Evolutionary conservation across 345 rosid species (phyloP).

Genomic region (Limnanthes douglasii): DNA sequence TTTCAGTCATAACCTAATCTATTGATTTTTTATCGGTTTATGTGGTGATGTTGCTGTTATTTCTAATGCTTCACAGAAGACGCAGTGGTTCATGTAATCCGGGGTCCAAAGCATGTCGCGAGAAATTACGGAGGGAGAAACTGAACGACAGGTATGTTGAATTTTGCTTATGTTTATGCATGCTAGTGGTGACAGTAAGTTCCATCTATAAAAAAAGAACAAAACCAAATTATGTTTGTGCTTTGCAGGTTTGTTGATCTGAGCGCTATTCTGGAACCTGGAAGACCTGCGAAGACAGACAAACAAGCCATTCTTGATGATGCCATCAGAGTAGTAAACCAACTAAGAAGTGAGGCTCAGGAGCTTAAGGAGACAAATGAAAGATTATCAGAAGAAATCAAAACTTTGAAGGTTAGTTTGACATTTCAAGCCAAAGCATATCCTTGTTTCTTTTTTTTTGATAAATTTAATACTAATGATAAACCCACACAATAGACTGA

Average conservation of each 20-base stretch:
- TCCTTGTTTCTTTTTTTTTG: background rate
- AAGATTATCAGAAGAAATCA: constrained; percentile 65
- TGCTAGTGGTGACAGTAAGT: background rate
- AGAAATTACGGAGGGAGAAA: constrained; percentile 75
- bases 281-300: constrained; percentile 65
- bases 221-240: background rate
- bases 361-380: constrained; percentile 71
- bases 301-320: constrained; percentile 79
- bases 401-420: constrained; percentile 59
- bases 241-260: constrained; percentile 61
- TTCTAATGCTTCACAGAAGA: constrained; percentile 11
- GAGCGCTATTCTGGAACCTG: constrained; percentile 72
- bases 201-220: constrained; percentile 3
- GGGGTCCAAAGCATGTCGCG: constrained; percentile 70
- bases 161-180: background rate
- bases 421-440: background rate
- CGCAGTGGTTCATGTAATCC: constrained; percentile 20
- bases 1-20: background rate
- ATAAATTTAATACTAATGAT: background rate
- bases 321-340: constrained; percentile 67
- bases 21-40: background rate
- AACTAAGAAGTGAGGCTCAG: constrained; percentile 56
- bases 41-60: background rate
- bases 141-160: constrained; percentile 53
- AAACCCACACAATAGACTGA: constrained; percentile 32